Evolutionary conservation across 176 grass and related monocot species (phyloP), one percentile per base, ranked within the genome.

Genomic region (Musa itinerans): DNA sequence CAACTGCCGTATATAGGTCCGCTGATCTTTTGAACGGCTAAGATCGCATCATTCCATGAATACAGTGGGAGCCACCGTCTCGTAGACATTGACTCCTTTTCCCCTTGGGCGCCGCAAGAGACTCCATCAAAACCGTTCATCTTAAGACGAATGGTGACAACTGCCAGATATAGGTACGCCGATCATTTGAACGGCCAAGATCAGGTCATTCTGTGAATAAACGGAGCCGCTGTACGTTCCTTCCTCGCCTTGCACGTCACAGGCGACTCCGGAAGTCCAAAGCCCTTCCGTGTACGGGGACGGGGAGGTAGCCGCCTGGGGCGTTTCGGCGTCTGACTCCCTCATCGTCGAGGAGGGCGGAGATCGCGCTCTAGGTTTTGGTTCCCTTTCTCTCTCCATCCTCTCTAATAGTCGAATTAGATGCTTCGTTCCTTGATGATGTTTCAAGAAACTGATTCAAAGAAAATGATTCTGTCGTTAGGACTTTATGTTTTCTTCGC

Each of bases 61-160:
- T 1, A 34, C 3, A 59, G 3, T 8, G 56, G 49, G 27, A 56
- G 56, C 74, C 74, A 56, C 23, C 23, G 23, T 23, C 23, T 23
- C 23, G 23, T 23, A 16, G 19, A 15, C 22, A 8, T 15, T 0
- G 11, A 11, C 19, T 26, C 25, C 15, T 26, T 22, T 29, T 0
- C n/a, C 1, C 2, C 26, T 78, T 66, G 13, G 75, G 50, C 63
- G 62, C 76, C 76, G 76, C 76, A 78, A 54, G 50, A 9, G 76
- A 78, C 63, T 34, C 29, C 29, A 34, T 34, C 29, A 34, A 34
- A 34, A 34, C 29, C 29, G 29, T 34, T 34, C 29, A 34, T 34
- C 29, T 34, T 34, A 34, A 34, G 3, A 34, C 29, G 29, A 34
- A 34, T 4, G 29, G 29, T 34, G 29, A 0, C 3, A 34, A 34